Percentiles rank a stretch among this genome's conserved stretches.
Conservation (phyloP, 768 basidiomycete species). For the Amanita exitialis region DNA sequence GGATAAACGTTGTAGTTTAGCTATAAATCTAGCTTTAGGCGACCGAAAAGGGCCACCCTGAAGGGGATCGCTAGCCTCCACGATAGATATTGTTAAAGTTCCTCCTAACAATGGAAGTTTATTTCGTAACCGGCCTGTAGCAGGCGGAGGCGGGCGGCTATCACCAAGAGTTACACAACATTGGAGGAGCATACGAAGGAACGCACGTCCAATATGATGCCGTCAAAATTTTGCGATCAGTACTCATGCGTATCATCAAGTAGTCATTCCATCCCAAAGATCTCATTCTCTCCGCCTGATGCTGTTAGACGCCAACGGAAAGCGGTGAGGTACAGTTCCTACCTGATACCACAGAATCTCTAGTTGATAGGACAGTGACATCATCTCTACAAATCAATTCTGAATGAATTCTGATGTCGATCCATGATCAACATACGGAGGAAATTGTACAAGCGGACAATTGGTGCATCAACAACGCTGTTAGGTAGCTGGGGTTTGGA, state of each 20-base stretch:
- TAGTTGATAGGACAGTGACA: conserved; percentile 87
- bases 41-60: conserved; percentile 38
- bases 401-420: background rate
- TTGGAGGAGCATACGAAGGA: background rate
- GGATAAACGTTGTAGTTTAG: conserved; percentile 52
- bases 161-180: background rate
- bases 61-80: conserved; percentile 33
- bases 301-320: background rate
- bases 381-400: conserved; percentile 50
- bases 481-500: conserved; percentile 44
- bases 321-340: conserved; percentile 2
- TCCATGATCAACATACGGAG: conserved; percentile 49
- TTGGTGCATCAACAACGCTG: conserved; percentile 67
- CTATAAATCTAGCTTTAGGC: conserved; percentile 42
- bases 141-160: conserved; percentile 21
- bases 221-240: conserved; percentile 55
- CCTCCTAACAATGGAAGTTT: conserved; percentile 60
- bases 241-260: conserved; percentile 59
- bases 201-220: conserved; percentile 86
- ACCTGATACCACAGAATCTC: conserved; percentile 81
- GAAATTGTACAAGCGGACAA: conserved; percentile 81
- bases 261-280: conserved; percentile 83
- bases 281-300: conserved; percentile 62
- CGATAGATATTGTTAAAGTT: conserved; percentile 61
- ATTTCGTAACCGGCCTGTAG: conserved; percentile 20